These are phyloP conservation scores for Candida dajiaensis DNA, from an alignment of 805 yeast genomes.

Conservation along the genomic window DNA sequence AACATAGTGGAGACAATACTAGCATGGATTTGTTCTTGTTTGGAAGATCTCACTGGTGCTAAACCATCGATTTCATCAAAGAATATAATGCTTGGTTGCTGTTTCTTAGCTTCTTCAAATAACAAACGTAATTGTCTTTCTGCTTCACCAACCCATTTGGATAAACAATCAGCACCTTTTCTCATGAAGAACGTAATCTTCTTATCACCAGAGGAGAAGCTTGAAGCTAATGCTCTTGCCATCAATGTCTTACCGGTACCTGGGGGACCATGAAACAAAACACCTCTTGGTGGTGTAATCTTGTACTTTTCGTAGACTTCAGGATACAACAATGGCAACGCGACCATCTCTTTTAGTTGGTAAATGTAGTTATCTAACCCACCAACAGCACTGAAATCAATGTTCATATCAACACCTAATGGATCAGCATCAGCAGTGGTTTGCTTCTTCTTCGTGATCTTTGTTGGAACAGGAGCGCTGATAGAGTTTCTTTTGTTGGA, in stretches of 20 bases:
- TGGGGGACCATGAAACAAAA: slow-evolving; percentile 96
- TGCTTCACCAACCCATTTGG: slow-evolving; percentile 99
- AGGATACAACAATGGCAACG: slow-evolving; percentile 87
- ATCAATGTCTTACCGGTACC: slow-evolving; percentile 98
- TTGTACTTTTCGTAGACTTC: slow-evolving; percentile 86
- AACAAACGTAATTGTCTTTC: slow-evolving; percentile 86
- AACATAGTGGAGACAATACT: slow-evolving; percentile 91
- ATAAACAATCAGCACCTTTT: slow-evolving; percentile 94
- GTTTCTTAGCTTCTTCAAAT: slow-evolving; percentile 93
- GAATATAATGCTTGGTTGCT: slow-evolving; percentile 93
- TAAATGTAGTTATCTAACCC: slow-evolving; percentile 87
- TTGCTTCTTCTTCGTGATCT: slow-evolving; percentile 38
- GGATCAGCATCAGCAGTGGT: slow-evolving; percentile 88
- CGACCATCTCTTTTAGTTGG: slow-evolving; percentile 95
- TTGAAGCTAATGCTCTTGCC: slow-evolving; percentile 97
- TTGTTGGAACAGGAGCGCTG: slow-evolving; percentile 22
- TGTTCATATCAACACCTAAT: slow-evolving; percentile 80
- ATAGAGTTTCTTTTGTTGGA: slow-evolving; percentile 30
- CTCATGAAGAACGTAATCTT: slow-evolving; percentile 97
- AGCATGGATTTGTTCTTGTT: slow-evolving; percentile 98
- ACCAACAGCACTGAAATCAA: slow-evolving; percentile 81
- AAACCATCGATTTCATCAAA: slow-evolving; percentile 98
- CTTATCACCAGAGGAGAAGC: slow-evolving; percentile 76
- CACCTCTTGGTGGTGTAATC: slow-evolving; percentile 96
- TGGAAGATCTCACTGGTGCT: slow-evolving; percentile 96